Evolutionary conservation across 139 green algal genomes (phyloP).

Genomic region (Tetratostichococcus sp.): DNA sequence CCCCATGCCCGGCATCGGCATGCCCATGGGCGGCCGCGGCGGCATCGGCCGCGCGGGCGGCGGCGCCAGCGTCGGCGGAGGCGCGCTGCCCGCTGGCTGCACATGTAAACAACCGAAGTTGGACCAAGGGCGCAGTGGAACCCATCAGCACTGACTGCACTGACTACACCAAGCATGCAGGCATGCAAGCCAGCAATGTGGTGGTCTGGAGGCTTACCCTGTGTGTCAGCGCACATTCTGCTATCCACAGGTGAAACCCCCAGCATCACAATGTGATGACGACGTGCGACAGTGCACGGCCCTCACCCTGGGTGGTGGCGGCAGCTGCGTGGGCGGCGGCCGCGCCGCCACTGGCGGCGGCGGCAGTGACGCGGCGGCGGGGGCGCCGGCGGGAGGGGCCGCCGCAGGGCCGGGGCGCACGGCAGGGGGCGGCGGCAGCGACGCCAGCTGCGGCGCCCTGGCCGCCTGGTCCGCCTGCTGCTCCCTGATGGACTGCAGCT

Average conservation of each 20-base stretch:
- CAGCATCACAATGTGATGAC: background rate
- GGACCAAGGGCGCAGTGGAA: no score
- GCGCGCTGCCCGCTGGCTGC: background rate
- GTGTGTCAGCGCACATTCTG: no score
- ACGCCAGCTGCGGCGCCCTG: conserved; percentile 13
- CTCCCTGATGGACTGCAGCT: conserved; percentile 38
- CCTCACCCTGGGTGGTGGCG: background rate
- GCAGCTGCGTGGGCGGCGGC: background rate
- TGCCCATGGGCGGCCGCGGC: conserved; percentile 25
- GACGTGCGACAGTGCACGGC: background rate
- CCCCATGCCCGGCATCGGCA: conserved; percentile 19
- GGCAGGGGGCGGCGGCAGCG: conserved; percentile 21
- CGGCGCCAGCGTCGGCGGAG: conserved; percentile 16
- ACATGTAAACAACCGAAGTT: no score
- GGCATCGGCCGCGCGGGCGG: conserved; percentile 12
- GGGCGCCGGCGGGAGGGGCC: conserved; percentile 6
- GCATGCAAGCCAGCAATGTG: no score
- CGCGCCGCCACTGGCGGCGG: background rate
- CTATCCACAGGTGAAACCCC: no score
- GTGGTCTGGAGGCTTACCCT: no score
- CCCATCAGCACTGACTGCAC: no score
- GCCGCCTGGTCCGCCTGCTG: conserved; percentile 20
- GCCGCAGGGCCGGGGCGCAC: conserved; percentile 5
- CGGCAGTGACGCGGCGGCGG: background rate
- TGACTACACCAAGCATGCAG: no score